These are phyloP conservation scores for Byssochlamys sp. DNA, from an alignment of 2,329 filamentous ascomycete genomes.

Conservation along the genomic window DNA sequence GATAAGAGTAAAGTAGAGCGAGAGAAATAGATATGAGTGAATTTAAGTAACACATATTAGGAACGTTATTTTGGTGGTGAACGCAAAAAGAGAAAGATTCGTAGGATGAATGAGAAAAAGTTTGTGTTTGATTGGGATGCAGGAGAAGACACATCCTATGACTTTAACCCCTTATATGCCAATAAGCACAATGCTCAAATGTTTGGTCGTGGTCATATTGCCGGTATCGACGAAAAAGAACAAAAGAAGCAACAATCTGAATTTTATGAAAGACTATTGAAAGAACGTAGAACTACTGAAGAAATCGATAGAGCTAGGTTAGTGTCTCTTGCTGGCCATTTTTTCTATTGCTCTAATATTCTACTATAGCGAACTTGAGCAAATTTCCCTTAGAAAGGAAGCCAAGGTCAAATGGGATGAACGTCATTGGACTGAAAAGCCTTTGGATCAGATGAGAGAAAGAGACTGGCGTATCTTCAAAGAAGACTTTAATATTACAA, in stretches of 20 bases:
- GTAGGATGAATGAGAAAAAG: slow-evolving; percentile 85
- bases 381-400: slow-evolving; percentile 84
- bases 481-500: slow-evolving; percentile 93
- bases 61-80: slow-evolving; percentile 87
- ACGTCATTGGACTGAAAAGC: slow-evolving; percentile 92
- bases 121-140: slow-evolving; percentile 98
- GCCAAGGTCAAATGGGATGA: slow-evolving; percentile 62
- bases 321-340: too few species aligned
- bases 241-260: slow-evolving; percentile 42
- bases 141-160: slow-evolving; percentile 80
- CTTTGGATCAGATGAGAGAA: slow-evolving; percentile 84
- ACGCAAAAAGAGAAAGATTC: slow-evolving; percentile 86
- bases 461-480: slow-evolving; percentile 99
- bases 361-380: too few species aligned
- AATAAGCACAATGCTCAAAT: slow-evolving; percentile 57
- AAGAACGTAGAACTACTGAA: slow-evolving; percentile 64
- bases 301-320: slow-evolving; percentile 67
- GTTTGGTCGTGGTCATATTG: slow-evolving; percentile 58
- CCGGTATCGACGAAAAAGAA: slow-evolving; percentile 55
- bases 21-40: too few species aligned
- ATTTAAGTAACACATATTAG: too few species aligned
- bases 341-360: too few species aligned
- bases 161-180: slow-evolving; percentile 73
- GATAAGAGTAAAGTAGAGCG: too few species aligned
- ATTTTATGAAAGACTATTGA: slow-evolving; percentile 60